These are phyloP conservation scores for Teunomyces funiuensis DNA, from an alignment of 805 yeast genomes.

Conservation along the genomic window DNA sequence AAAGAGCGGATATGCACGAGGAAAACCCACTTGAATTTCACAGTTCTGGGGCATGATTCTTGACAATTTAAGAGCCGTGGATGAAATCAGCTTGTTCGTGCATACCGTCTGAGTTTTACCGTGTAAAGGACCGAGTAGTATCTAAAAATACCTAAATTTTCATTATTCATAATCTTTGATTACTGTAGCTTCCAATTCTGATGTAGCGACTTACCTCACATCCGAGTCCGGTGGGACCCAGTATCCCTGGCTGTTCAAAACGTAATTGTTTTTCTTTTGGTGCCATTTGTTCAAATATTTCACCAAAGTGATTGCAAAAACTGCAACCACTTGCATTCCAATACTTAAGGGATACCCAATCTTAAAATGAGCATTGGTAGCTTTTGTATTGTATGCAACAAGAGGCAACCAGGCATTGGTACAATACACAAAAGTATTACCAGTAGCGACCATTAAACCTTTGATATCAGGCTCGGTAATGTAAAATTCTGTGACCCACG, in stretches of 20 bases:
- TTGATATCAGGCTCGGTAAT: slow-evolving; percentile 1
- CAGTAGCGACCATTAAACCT: slow-evolving; percentile 4
- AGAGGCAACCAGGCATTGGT: slow-evolving; percentile 5
- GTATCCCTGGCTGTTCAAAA: slow-evolving; percentile 1
- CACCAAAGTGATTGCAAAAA: not conserved
- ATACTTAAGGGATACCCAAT: slow-evolving; percentile 4
- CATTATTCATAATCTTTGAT: too few relatives aligned
- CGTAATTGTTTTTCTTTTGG: not conserved
- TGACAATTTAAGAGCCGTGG: too few relatives aligned
- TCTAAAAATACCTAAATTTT: too few relatives aligned
- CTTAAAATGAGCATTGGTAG: slow-evolving; percentile 2
- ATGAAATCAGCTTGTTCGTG: too few relatives aligned
- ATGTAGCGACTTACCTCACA: not conserved
- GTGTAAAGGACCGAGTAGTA: too few relatives aligned
- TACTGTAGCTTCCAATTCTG: not conserved
- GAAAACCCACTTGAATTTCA: too few relatives aligned
- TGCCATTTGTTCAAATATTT: slow-evolving; percentile 1
- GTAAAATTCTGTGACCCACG: slow-evolving; percentile 5
- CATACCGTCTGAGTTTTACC: too few relatives aligned
- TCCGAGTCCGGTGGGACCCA: not conserved
- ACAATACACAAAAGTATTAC: slow-evolving; percentile 3
- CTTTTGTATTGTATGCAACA: slow-evolving; percentile 3
- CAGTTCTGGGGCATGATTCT: too few relatives aligned
- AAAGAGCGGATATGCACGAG: too few relatives aligned
- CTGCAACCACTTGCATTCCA: slow-evolving; percentile 4